These are phyloP conservation scores for Plectosphaerella sp. DNA, from an alignment of 2,329 filamentous ascomycete genomes.

Conservation along the genomic window DNA sequence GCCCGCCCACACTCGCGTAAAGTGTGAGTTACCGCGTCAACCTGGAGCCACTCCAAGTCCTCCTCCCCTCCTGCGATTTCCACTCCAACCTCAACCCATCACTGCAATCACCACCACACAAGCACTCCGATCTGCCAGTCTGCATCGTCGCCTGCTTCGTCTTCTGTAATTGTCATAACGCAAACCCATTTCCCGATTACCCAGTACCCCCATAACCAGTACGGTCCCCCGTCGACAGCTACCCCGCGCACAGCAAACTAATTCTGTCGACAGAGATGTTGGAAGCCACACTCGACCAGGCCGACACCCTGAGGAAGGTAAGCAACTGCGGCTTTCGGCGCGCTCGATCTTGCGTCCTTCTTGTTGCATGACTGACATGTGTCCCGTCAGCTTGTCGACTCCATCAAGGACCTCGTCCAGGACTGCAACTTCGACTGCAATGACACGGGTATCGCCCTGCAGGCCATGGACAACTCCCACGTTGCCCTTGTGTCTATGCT, in stretches of 20 bases:
- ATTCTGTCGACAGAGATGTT: slow-evolving; percentile 58
- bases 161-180: no score
- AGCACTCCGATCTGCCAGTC: neutral
- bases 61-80: neutral
- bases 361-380: neutral
- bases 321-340: slow-evolving; percentile 10
- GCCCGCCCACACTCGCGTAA: neutral
- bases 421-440: slow-evolving; percentile 99
- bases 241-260: slow-evolving; percentile 24
- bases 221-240: slow-evolving; percentile 1
- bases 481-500: slow-evolving; percentile 98
- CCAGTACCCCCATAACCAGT: slow-evolving; percentile 7
- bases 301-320: slow-evolving; percentile 92
- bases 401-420: slow-evolving; percentile 98
- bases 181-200: neutral
- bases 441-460: slow-evolving; percentile 95
- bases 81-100: neutral
- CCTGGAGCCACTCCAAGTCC: neutral
- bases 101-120: neutral
- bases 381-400: slow-evolving; percentile 76
- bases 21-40: neutral
- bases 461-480: slow-evolving; percentile 99
- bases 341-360: neutral
- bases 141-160: neutral
- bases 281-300: slow-evolving; percentile 96